These are phyloP conservation scores for Botryotinia convoluta DNA, from an alignment of 2,329 filamentous ascomycete species.

Conservation along the genomic window DNA sequence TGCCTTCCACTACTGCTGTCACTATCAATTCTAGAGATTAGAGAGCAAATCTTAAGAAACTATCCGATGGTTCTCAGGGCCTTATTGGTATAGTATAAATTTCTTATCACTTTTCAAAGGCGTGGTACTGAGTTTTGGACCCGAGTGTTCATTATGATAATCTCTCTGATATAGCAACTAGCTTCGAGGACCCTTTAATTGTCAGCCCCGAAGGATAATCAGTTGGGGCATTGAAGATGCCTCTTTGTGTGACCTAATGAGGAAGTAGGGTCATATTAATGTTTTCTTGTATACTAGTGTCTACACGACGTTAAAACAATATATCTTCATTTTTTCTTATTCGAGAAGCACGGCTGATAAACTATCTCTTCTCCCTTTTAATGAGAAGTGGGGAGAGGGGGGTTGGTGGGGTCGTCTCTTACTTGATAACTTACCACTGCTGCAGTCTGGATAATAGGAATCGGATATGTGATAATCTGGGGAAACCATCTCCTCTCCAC, in stretches of 20 bases:
- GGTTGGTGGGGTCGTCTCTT: not conserved
- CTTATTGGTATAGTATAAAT: not conserved
- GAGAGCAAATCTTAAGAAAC: not conserved
- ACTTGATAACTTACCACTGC: not conserved
- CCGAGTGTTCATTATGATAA: not conserved
- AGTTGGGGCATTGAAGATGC: not conserved
- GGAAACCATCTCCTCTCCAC: not conserved
- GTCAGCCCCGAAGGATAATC: no score
- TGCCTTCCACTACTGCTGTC: not conserved
- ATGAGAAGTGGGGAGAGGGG: not conserved
- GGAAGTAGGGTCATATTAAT: not conserved
- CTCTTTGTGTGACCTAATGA: not conserved
- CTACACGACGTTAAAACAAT: not conserved
- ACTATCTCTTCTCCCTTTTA: not conserved
- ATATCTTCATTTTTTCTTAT: not conserved
- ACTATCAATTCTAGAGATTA: not conserved
- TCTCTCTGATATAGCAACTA: not conserved
- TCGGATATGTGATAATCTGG: not conserved
- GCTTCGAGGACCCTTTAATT: not conserved
- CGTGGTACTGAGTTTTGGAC: not conserved
- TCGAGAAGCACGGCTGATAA: not conserved
- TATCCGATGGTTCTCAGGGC: not conserved
- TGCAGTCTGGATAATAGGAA: not conserved
- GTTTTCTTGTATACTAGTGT: not conserved
- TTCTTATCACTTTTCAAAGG: not conserved